phyloP scores from a whole-genome alignment of 129 eudicot species.

The Lactuca saligna region DNA sequence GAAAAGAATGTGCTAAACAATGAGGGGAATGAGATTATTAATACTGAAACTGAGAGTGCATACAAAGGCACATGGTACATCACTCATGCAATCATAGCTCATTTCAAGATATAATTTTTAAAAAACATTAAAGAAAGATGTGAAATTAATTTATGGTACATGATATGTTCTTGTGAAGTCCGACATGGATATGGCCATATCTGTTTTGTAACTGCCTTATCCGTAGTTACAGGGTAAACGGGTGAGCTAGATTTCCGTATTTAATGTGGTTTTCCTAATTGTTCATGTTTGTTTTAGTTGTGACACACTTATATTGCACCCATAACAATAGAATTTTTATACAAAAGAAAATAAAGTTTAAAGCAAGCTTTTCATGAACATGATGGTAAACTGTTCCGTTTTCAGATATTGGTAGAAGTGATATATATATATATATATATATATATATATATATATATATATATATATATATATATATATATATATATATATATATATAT shows the following conservation, averaged over 20 bases:
- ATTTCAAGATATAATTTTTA: constrained; percentile 9
- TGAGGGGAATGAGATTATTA: constrained; percentile 36
- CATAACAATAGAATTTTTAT: constrained; percentile 1
- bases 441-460: too few relatives aligned
- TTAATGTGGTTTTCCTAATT: neutral
- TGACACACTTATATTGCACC: constrained; percentile 39
- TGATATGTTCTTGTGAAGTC: constrained; percentile 9
- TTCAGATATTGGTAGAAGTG: neutral
- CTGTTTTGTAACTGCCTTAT: constrained; percentile 11
- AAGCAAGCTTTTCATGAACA: constrained; percentile 37
- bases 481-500: too few relatives aligned
- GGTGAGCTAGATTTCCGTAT: constrained; percentile 16
- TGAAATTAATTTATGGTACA: neutral
- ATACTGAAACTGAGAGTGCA: constrained; percentile 37
- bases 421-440: too few relatives aligned
- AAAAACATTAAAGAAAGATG: constrained; percentile 1
- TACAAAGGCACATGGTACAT: constrained; percentile 40
- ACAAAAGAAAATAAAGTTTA: constrained; percentile 36
- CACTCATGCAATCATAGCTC: constrained; percentile 40
- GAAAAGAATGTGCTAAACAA: constrained; percentile 31
- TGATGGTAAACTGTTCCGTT: constrained; percentile 13
- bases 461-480: too few relatives aligned
- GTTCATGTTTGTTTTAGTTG: constrained; percentile 28
- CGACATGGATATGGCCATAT: constrained; percentile 4
- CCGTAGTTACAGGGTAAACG: constrained; percentile 19